Conservation (phyloP, 441 rosid genomes). For the Syzygium malaccense region DNA sequence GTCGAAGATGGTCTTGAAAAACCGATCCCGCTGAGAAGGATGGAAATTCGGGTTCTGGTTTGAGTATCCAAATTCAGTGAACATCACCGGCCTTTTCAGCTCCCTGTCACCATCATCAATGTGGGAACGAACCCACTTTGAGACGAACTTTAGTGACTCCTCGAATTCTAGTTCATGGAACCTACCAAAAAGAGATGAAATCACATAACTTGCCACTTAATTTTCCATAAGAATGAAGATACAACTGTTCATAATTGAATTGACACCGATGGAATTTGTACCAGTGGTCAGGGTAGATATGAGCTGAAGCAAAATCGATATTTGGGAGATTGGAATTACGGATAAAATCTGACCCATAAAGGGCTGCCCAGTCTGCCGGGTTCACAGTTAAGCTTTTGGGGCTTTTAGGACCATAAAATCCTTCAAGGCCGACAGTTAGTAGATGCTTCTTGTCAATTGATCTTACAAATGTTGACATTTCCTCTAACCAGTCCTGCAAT, state of each 20-base stretch:
- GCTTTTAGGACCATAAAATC: slow-evolving; percentile 85
- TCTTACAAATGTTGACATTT: slow-evolving; percentile 79
- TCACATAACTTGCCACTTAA: neutral
- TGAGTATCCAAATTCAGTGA: slow-evolving; percentile 80
- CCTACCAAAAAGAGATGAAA: slow-evolving; percentile 35
- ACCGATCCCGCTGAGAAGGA: slow-evolving; percentile 48
- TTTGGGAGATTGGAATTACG: slow-evolving; percentile 47
- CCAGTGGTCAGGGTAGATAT: slow-evolving; percentile 95
- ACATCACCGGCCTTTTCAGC: slow-evolving; percentile 69
- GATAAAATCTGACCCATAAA: slow-evolving; percentile 79
- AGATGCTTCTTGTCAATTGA: slow-evolving; percentile 84
- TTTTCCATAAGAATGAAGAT: neutral
- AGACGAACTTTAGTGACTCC: slow-evolving; percentile 51
- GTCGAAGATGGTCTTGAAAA: slow-evolving; percentile 48
- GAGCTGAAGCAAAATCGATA: slow-evolving; percentile 87
- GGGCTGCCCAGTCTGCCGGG: slow-evolving; percentile 77
- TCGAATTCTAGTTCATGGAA: slow-evolving; percentile 49
- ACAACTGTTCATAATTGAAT: neutral
- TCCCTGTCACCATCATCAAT: slow-evolving; percentile 81
- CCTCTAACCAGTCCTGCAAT: slow-evolving; percentile 81
- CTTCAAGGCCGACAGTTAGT: slow-evolving; percentile 85
- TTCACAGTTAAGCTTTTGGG: slow-evolving; percentile 67
- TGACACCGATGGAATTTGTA: slow-evolving; percentile 17
- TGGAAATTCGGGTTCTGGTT: slow-evolving; percentile 59
- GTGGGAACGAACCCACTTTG: slow-evolving; percentile 85